Evolutionary conservation across 1,139 yeast species (phyloP).

Genomic region (Nadsonia commutata): DNA sequence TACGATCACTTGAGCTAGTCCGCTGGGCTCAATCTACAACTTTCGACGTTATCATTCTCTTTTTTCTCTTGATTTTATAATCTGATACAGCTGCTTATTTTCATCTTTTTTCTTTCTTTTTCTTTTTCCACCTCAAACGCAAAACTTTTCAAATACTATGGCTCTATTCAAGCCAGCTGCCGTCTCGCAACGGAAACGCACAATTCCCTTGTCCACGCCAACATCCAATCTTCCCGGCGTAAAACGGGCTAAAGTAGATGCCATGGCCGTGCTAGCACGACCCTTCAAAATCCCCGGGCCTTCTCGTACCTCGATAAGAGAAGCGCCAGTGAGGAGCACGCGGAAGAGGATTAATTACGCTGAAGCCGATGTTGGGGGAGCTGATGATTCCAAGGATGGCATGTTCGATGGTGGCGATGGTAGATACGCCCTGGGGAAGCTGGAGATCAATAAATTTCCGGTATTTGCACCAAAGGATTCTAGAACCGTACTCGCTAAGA

Average conservation of each 20-base stretch:
- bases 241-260: conserved; percentile 8
- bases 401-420: conserved; percentile 5
- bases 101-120: no score
- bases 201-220: no score
- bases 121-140: no score
- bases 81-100: no score
- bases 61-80: no score
- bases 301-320: conserved; percentile 6
- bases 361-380: conserved; percentile 6
- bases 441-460: conserved; percentile 10
- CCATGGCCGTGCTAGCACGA: conserved; percentile 12
- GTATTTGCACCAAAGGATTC: conserved; percentile 12
- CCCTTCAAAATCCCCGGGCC: conserved; percentile 17
- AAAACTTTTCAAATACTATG: no score
- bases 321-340: conserved; percentile 8
- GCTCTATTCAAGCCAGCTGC: no score
- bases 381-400: conserved; percentile 4
- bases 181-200: no score
- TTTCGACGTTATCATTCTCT: no score
- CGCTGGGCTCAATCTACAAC: no score
- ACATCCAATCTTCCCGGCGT: no score
- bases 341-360: conserved; percentile 12
- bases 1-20: no score
- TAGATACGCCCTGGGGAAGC: conserved; percentile 2
- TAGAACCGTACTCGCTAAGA: conserved; percentile 14